Conservation (phyloP, 2,329 filamentous ascomycete genomes). For the Tolypocladium guangdongense region DNA sequence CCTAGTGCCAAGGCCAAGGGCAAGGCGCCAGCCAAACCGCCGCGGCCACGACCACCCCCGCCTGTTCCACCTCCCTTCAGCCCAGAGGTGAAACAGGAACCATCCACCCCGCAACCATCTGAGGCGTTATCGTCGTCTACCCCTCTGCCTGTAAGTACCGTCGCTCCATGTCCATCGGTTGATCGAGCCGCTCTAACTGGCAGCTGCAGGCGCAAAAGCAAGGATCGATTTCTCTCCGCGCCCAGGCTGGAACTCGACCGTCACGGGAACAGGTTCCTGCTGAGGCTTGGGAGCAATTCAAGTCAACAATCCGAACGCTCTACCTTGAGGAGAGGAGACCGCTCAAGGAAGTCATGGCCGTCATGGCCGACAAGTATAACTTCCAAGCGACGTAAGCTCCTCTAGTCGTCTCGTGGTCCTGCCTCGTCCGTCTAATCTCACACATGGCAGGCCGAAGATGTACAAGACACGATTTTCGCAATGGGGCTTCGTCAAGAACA, state of each 20-base stretch:
- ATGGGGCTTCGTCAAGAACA: constrained; percentile 45
- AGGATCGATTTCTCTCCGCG: constrained; percentile 16
- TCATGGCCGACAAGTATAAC: constrained; percentile 36
- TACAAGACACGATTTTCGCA: constrained; percentile 45
- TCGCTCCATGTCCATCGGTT: background rate
- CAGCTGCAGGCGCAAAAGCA: constrained; percentile 15
- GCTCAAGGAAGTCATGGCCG: constrained; percentile 40
- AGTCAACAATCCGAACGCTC: constrained; percentile 31
- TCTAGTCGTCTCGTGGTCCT: background rate
- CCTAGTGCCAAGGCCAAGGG: constrained; percentile 19
- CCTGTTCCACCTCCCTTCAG: constrained; percentile 11
- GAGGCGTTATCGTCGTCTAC: constrained; percentile 14
- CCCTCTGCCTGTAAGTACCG: constrained; percentile 14
- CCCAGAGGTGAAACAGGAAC: constrained; percentile 18
- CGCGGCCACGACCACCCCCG: constrained; percentile 14
- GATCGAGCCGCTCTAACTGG: background rate
- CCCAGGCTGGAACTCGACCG: constrained; percentile 21
- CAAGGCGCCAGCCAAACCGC: constrained; percentile 22
- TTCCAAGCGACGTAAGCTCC: constrained; percentile 37
- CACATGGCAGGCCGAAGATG: constrained; percentile 34
- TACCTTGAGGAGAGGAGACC: constrained; percentile 39
- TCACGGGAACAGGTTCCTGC: constrained; percentile 33
- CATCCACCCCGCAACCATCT: constrained; percentile 16
- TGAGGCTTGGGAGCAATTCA: constrained; percentile 36
- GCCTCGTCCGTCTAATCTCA: constrained; percentile 6